Evolutionary conservation across 2,329 filamentous ascomycete genomes (phyloP).

Genomic region (Nothophaeocryptopus gaeumannii): DNA sequence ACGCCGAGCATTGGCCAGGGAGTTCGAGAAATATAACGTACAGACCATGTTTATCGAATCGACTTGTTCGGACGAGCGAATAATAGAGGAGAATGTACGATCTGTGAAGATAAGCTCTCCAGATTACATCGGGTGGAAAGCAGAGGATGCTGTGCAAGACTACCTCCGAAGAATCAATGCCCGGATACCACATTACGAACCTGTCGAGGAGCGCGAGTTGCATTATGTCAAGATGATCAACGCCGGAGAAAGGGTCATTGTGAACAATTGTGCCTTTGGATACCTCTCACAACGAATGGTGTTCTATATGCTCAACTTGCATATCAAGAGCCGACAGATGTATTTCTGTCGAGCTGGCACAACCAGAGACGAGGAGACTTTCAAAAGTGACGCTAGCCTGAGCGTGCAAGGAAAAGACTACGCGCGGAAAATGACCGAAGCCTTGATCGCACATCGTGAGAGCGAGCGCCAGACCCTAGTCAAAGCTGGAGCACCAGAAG

Average conservation of each 20-base stretch:
- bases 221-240: constrained; percentile 99
- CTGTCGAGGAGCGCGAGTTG: constrained; percentile 88
- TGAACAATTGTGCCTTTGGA: constrained; percentile 96
- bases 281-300: constrained; percentile 97
- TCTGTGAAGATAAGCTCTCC: constrained; percentile 98
- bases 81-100: constrained; percentile 93
- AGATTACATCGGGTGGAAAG: constrained; percentile 90
- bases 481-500: constrained; percentile 61
- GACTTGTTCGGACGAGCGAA: constrained; percentile 85
- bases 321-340: constrained; percentile 91
- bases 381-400: constrained; percentile 83
- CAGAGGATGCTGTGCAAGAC: constrained; percentile 85
- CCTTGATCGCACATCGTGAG: constrained; percentile 77
- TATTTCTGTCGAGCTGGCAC: constrained; percentile 89
- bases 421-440: constrained; percentile 79
- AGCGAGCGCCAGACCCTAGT: constrained; percentile 70
- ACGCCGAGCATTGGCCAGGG: constrained; percentile 80
- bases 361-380: constrained; percentile 82
- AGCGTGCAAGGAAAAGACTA: constrained; percentile 79
- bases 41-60: constrained; percentile 96
- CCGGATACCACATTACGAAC: constrained; percentile 93
- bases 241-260: constrained; percentile 84
- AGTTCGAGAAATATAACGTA: constrained; percentile 96
- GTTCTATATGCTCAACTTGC: constrained; percentile 95
- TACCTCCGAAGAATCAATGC: constrained; percentile 87